phyloP scores from a whole-genome alignment of 495 filamentous ascomycete genomes.

The Rusavskia elegans region DNA sequence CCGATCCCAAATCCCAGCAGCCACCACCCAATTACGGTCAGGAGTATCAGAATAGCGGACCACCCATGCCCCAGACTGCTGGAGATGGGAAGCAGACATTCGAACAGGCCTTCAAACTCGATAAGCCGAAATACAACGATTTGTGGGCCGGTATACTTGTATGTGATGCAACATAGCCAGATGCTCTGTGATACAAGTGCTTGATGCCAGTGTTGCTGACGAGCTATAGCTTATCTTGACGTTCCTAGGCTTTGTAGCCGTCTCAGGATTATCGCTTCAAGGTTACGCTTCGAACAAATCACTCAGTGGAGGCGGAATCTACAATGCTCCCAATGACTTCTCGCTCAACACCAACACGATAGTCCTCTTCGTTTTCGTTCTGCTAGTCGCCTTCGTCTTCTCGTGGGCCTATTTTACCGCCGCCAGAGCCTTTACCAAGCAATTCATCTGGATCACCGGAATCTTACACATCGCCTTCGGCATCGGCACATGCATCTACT shows the following conservation, averaged over 20 bases:
- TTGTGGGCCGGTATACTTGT: slow-evolving; percentile 72
- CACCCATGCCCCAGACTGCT: neutral
- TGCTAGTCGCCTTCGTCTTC: slow-evolving; percentile 53
- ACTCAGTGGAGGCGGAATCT: slow-evolving; percentile 62
- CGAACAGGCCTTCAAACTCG: slow-evolving; percentile 63
- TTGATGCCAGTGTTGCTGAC: neutral
- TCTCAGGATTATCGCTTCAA: slow-evolving; percentile 61
- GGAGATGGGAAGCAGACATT: slow-evolving; percentile 40
- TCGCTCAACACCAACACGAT: slow-evolving; percentile 73
- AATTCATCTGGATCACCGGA: slow-evolving; percentile 78
- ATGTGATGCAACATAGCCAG: slow-evolving; percentile 7
- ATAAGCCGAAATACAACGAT: slow-evolving; percentile 77
- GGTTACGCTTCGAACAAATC: slow-evolving; percentile 52
- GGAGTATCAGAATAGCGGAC: slow-evolving; percentile 8
- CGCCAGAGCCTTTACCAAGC: slow-evolving; percentile 70
- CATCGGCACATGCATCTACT: slow-evolving; percentile 52
- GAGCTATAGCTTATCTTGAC: slow-evolving; percentile 45
- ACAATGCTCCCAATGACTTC: slow-evolving; percentile 42
- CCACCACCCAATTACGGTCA: slow-evolving; percentile 13
- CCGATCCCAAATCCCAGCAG: neutral
- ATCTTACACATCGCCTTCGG: slow-evolving; percentile 53
- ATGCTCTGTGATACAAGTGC: no score
- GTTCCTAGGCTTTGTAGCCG: slow-evolving; percentile 59
- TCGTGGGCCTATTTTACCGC: slow-evolving; percentile 62
- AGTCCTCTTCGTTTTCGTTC: slow-evolving; percentile 64